Percentiles rank a stretch among this genome's conserved stretches.
These are phyloP conservation scores for Acorus calamus DNA, from an alignment of 106 monocot genomes.

Conservation along the genomic window DNA sequence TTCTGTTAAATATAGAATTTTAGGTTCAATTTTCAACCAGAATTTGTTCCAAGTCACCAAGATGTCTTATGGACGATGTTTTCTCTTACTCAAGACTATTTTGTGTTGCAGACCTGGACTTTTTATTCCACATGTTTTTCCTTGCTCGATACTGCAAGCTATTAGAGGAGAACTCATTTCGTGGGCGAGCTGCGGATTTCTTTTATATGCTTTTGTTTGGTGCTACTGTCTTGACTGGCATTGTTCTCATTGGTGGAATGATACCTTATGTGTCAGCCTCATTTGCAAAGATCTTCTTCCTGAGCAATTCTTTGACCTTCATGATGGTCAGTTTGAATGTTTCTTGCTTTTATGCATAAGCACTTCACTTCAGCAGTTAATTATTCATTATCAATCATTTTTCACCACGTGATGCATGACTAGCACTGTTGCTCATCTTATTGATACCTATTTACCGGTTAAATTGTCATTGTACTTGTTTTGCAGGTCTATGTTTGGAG, in stretches of 20 bases:
- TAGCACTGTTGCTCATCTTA: too few relatives aligned
- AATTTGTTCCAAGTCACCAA: too few relatives aligned
- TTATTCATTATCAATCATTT: too few relatives aligned
- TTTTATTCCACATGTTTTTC: conserved; percentile 99
- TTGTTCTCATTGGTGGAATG: conserved; percentile 87
- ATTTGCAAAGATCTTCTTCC: conserved; percentile 84
- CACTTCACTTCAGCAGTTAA: too few relatives aligned
- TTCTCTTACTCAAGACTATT: background rate
- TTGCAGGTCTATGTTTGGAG: conserved; percentile 96
- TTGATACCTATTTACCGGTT: too few relatives aligned
- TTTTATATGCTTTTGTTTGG: conserved; percentile 98
- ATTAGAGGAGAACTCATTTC: conserved; percentile 97
- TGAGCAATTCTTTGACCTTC: conserved; percentile 97
- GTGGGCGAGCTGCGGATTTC: conserved; percentile 94
- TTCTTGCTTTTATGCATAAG: too few relatives aligned
- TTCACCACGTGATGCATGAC: too few relatives aligned
- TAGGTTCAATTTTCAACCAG: too few relatives aligned
- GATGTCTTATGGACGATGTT: too few relatives aligned
- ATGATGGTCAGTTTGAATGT: conserved; percentile 67
- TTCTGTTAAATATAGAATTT: too few relatives aligned
- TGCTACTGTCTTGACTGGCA: conserved; percentile 73
- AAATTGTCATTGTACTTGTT: background rate
- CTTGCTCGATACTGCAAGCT: conserved; percentile 96
- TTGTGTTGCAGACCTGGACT: conserved; percentile 74
- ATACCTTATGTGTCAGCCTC: conserved; percentile 79